These are phyloP conservation scores for Gaertneriomyces semiglobifer DNA, from an alignment of 192 early-diverging fungal species.

Conservation along the genomic window DNA sequence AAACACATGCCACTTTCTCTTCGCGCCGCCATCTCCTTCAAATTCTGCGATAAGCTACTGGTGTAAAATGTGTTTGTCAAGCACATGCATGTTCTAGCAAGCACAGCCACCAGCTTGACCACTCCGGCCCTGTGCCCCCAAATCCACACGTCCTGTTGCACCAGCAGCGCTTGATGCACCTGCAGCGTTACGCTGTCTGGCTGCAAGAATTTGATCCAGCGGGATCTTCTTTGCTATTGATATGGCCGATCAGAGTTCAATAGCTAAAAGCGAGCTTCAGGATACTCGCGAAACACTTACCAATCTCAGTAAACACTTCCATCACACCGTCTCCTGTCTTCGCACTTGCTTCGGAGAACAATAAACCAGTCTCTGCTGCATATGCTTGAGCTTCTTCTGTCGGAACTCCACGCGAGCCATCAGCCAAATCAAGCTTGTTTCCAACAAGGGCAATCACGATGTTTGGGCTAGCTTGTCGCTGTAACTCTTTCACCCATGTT, in stretches of 20 bases:
- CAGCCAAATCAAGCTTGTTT: conserved; percentile 89
- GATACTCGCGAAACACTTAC: conserved; percentile 22
- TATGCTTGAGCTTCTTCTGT: conserved; percentile 72
- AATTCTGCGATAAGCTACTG: too few relatives aligned
- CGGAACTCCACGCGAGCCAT: conserved; percentile 59
- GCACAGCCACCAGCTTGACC: conserved; percentile 17
- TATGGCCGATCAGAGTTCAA: background rate
- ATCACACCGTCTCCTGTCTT: conserved; percentile 81
- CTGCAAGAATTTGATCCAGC: conserved; percentile 44
- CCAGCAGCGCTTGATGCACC: conserved; percentile 15
- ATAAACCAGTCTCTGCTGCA: conserved; percentile 73
- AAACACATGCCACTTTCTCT: too few relatives aligned
- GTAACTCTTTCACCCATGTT: conserved; percentile 94
- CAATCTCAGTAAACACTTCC: conserved; percentile 90
- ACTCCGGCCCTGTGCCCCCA: conserved; percentile 19
- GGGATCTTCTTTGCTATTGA: conserved; percentile 56
- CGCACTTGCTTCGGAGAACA: conserved; percentile 87
- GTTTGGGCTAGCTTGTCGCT: conserved; percentile 90
- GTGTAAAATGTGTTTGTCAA: background rate
- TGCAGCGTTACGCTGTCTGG: conserved; percentile 32
- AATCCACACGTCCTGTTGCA: conserved; percentile 39
- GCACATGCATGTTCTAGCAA: conserved; percentile 18
- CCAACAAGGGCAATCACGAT: conserved; percentile 95
- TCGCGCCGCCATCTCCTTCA: too few relatives aligned
- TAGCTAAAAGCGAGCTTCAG: background rate